A percentile compares a stretch with the other conserved stretches of the same genome.
Evolutionary conservation across 805 yeast genomes (phyloP).

Genomic region (Candida adriatica): DNA sequence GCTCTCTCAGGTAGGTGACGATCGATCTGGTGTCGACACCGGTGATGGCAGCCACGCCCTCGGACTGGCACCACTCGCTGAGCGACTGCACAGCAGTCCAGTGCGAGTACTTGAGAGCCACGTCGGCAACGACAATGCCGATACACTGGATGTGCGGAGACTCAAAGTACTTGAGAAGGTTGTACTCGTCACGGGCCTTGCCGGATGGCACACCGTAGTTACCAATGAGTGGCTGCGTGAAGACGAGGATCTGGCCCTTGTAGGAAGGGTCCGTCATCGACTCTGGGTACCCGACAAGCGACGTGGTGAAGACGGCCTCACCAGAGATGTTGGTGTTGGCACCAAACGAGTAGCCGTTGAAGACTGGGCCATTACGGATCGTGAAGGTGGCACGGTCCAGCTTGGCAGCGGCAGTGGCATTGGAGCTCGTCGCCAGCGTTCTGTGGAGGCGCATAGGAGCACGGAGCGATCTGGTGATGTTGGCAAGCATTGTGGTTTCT

Average conservation of each 20-base stretch:
- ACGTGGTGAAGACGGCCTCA: slow-evolving; percentile 97
- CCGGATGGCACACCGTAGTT: slow-evolving; percentile 97
- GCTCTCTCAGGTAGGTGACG: slow-evolving; percentile 89
- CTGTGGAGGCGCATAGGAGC: slow-evolving; percentile 22
- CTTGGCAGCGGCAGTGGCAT: slow-evolving; percentile 21
- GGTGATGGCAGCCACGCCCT: slow-evolving; percentile 91
- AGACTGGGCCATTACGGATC: slow-evolving; percentile 87
- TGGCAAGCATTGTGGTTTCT: slow-evolving; percentile 13
- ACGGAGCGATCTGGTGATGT: slow-evolving; percentile 22
- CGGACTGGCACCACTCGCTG: slow-evolving; percentile 93
- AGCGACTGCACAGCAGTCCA: slow-evolving; percentile 99
- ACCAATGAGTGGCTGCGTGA: slow-evolving; percentile 96
- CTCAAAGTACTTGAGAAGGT: slow-evolving; percentile 85
- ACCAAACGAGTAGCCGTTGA: slow-evolving; percentile 92
- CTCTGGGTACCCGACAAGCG: slow-evolving; percentile 97
- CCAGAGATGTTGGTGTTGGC: slow-evolving; percentile 90
- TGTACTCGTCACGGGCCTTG: slow-evolving; percentile 71
- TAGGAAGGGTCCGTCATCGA: slow-evolving; percentile 99
- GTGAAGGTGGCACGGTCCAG: slow-evolving; percentile 84
- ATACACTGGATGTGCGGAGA: slow-evolving; percentile 87
- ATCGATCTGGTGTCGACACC: slow-evolving; percentile 97
- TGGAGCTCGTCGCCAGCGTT: slow-evolving; percentile 21
- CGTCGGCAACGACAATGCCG: slow-evolving; percentile 95
- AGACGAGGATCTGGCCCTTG: slow-evolving; percentile 92
- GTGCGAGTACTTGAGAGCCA: slow-evolving; percentile 92